Conservation (phyloP, 805 yeast genomes). For the Torulaspora delbrueckii region DNA sequence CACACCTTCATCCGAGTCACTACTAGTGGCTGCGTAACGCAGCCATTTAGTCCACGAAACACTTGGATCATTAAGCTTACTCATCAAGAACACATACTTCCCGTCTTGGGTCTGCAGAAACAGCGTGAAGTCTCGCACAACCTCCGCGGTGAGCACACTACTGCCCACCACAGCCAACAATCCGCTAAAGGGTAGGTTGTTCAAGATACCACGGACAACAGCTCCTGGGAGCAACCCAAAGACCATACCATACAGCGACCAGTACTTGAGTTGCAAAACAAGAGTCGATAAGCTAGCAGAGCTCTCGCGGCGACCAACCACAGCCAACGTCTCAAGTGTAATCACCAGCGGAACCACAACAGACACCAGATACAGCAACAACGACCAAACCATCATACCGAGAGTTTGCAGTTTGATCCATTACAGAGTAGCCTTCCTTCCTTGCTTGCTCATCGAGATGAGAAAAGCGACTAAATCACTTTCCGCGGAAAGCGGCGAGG, state of each 20-base stretch:
- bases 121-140: slow-evolving; percentile 16
- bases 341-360: slow-evolving; percentile 24
- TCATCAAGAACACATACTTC: slow-evolving; percentile 13
- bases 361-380: slow-evolving; percentile 14
- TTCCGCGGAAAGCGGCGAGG: background rate
- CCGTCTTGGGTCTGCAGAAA: slow-evolving; percentile 19
- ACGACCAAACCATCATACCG: slow-evolving; percentile 7
- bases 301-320: slow-evolving; percentile 2
- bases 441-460: background rate
- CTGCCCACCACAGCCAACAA: slow-evolving; percentile 8
- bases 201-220: slow-evolving; percentile 10
- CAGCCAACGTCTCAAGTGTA: slow-evolving; percentile 20
- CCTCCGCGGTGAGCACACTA: slow-evolving; percentile 15
- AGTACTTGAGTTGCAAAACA: slow-evolving; percentile 20
- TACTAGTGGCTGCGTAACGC: slow-evolving; percentile 9
- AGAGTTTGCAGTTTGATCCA: no score
- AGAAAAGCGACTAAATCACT: background rate
- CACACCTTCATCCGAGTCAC: background rate
- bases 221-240: slow-evolving; percentile 17
- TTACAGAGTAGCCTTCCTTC: background rate
- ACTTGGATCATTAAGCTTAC: slow-evolving; percentile 14
- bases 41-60: slow-evolving; percentile 17
- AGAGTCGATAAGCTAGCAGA: slow-evolving; percentile 6
- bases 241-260: slow-evolving; percentile 19
- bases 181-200: slow-evolving; percentile 16